Base-by-base conservation (phyloP, 306 rosid species). In the Vachellia pachyceras region DNA sequence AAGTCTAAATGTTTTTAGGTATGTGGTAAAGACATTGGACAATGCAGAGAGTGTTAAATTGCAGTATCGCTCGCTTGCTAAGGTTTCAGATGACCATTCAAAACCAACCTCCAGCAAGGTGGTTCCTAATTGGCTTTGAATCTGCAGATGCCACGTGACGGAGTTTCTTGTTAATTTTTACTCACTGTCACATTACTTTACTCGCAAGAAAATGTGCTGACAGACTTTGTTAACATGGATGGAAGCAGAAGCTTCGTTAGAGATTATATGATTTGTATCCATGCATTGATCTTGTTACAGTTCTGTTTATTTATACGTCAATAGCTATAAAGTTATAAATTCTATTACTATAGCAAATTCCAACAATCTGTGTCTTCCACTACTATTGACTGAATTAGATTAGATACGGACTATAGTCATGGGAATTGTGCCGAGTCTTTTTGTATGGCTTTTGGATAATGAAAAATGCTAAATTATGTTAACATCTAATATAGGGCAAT, bases 21-120 rank as follows among this genome's bases (percentile, higher is more conserved):
- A 92, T 84, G 99, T 96, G 76, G 99, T 96, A 74, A 96, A 96
- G 93, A 96, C 99, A 50, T 67, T 93, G 91, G 99, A 96, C 92
- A 96, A 92, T 54, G 99, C 99, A 39, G 99, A 96, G 91, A 96
- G 99, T 77, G 99, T 96, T 29, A 96, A 96, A 80, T 87, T 96
- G 88, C 99, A 96, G 88, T 93, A 93, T 85, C 97, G 99, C 22
- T 96, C 99, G 20, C 97, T 96, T 35, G 92, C 98, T 6, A 96
- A 89, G 84, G 97, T 90, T 82, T 77, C 86, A 6, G 88, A 89
- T 35, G 94, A 88, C 72, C 75, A 87, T 73, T 71, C 94, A 54
- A 95, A 92, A 85, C 88, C 89, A 20, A 77, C 87, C 79, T 77
- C 97, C n/a, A 85, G 81, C 88, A 95, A 91, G 92, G 75, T 84